A percentile compares a stretch with the other conserved stretches of the same genome.
These are phyloP conservation scores for Coemansia umbellata DNA, from an alignment of 192 early-diverging fungal species.

Conservation along the genomic window DNA sequence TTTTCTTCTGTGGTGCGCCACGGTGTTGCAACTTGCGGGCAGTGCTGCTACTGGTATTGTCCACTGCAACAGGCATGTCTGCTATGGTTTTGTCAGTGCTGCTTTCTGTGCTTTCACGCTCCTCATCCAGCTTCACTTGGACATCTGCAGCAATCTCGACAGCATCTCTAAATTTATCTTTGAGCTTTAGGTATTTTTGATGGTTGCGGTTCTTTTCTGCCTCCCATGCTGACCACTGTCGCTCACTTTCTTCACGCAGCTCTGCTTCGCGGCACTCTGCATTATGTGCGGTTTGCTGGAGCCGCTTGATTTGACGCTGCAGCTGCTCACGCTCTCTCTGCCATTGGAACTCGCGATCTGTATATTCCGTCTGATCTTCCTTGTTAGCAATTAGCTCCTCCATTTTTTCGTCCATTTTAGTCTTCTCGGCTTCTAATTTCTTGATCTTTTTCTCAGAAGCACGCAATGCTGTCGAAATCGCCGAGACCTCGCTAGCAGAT, in stretches of 20 bases:
- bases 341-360: slow-evolving; percentile 22
- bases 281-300: slow-evolving; percentile 30
- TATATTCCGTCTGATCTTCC: slow-evolving; percentile 21
- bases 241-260: slow-evolving; percentile 45
- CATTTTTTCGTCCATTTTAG: slow-evolving; percentile 10
- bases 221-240: slow-evolving; percentile 41
- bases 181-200: slow-evolving; percentile 34
- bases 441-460: slow-evolving; percentile 13
- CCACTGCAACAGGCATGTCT: background rate
- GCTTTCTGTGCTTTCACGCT: background rate
- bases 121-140: slow-evolving; percentile 24
- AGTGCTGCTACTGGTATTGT: background rate
- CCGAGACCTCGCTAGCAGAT: slow-evolving; percentile 11
- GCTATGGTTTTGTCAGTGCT: background rate
- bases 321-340: slow-evolving; percentile 38
- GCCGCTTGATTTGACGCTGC: slow-evolving; percentile 23
- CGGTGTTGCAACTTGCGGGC: background rate
- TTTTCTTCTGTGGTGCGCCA: slow-evolving; percentile 1
- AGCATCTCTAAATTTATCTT: slow-evolving; percentile 29
- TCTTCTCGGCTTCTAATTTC: slow-evolving; percentile 30
- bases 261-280: slow-evolving; percentile 39
- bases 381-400: slow-evolving; percentile 14
- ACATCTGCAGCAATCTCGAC: slow-evolving; percentile 34
- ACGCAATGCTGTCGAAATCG: slow-evolving; percentile 9
- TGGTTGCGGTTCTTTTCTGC: slow-evolving; percentile 36